Percentiles rank a stretch among this genome's conserved stretches.
phyloP scores from a whole-genome alignment of 768 basidiomycete species.

The Kwoniella dejecticola region DNA sequence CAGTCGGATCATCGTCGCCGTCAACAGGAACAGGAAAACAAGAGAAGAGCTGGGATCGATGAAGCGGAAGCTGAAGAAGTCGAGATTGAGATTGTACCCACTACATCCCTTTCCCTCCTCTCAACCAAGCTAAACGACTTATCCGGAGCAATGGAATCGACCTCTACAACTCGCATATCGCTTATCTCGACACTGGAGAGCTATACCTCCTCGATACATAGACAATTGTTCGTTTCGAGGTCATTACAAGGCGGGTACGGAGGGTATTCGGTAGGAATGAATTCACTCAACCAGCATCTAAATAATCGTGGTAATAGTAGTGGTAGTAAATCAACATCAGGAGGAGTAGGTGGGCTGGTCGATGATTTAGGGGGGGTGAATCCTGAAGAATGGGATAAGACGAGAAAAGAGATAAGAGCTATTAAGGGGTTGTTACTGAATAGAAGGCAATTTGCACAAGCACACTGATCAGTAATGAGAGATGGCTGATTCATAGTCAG shows the following conservation, averaged over 20 bases:
- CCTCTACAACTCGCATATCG: constrained; percentile 53
- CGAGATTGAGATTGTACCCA: not conserved
- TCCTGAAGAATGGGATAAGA: constrained; percentile 38
- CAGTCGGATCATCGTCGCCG: too few species aligned
- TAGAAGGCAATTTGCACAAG: constrained; percentile 32
- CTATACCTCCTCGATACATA: constrained; percentile 48
- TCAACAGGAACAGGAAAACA: too few species aligned
- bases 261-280: constrained; percentile 22
- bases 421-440: constrained; percentile 52
- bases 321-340: not conserved
- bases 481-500: not conserved
- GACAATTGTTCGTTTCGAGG: constrained; percentile 24
- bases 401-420: constrained; percentile 52
- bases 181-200: constrained; percentile 46
- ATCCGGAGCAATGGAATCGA: constrained; percentile 32
- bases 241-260: constrained; percentile 5
- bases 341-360: not conserved
- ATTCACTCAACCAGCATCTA: not conserved
- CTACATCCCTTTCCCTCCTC: not conserved
- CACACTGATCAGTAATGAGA: not conserved
- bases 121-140: constrained; percentile 26
- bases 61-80: not conserved
- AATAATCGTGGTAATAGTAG: not conserved
- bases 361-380: not conserved
- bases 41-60: not conserved